phyloP scores from a whole-genome alignment of 1,139 yeast species.

The Magnusiomyces sp. region DNA sequence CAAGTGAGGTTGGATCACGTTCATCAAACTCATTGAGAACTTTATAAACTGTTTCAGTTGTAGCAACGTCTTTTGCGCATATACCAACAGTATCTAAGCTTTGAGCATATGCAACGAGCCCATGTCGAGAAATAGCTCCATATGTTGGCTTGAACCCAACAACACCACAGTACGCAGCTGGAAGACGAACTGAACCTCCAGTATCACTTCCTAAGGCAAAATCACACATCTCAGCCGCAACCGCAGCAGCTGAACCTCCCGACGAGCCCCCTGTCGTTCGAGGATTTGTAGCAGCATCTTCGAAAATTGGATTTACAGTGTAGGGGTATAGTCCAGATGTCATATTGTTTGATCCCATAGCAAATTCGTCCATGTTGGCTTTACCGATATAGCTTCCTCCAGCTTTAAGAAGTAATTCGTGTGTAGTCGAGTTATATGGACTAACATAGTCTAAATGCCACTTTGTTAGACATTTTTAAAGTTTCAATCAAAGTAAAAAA shows the following conservation, averaged over 20 bases:
- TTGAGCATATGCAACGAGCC: constrained; percentile 88
- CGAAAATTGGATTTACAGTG: constrained; percentile 48
- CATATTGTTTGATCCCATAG: constrained; percentile 71
- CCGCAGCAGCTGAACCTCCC: constrained; percentile 94
- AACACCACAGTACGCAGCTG: constrained; percentile 79
- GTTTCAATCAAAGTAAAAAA: neutral
- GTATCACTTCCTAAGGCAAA: constrained; percentile 87
- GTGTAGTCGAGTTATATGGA: constrained; percentile 79
- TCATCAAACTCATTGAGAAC: constrained; percentile 53
- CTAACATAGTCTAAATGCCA: constrained; percentile 42
- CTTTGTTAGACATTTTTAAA: neutral
- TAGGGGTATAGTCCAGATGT: constrained; percentile 55
- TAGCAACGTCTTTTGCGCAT: constrained; percentile 42
- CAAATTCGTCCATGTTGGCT: constrained; percentile 94
- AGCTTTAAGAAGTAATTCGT: constrained; percentile 40
- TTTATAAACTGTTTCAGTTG: constrained; percentile 42
- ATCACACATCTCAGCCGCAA: constrained; percentile 59
- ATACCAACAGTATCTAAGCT: constrained; percentile 92
- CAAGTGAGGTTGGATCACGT: constrained; percentile 74
- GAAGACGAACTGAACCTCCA: constrained; percentile 90
- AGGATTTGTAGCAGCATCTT: constrained; percentile 23
- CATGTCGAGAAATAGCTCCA: constrained; percentile 87
- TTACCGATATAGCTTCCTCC: constrained; percentile 64
- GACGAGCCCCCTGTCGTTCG: constrained; percentile 83
- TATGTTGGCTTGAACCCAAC: constrained; percentile 89